These are phyloP conservation scores for Solanum tarapatanum DNA, from an alignment of 257 asterid species.

Conservation along the genomic window DNA sequence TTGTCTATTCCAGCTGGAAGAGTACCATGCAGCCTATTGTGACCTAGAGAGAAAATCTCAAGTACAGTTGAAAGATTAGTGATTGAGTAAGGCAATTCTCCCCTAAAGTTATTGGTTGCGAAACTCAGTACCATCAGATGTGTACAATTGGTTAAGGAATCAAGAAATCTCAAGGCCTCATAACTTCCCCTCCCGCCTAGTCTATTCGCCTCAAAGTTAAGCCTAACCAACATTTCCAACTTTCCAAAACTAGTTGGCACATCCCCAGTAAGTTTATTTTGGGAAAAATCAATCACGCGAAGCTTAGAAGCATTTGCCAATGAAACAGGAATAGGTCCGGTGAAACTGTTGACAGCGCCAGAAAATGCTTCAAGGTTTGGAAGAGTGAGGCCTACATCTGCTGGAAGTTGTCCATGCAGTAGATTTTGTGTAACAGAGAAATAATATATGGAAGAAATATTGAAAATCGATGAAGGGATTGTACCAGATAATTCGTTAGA, in stretches of 20 bases:
- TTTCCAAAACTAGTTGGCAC: constrained; percentile 5
- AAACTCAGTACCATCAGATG: constrained; percentile 10
- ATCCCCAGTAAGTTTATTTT: constrained; percentile 4
- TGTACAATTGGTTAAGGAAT: constrained; percentile 13
- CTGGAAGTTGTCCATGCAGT: constrained; percentile 10
- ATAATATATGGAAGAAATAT: constrained; percentile 1
- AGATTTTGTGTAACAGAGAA: constrained; percentile 1
- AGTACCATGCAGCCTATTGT: constrained; percentile 9
- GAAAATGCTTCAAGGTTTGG: constrained; percentile 7
- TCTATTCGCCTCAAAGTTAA: constrained; percentile 4
- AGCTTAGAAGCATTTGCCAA: constrained; percentile 15
- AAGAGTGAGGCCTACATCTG: constrained; percentile 10
- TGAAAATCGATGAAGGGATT: constrained; percentile 9
- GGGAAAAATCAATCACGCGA: constrained; percentile 2
- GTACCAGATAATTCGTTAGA: constrained; percentile 7
- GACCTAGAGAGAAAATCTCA: background rate
- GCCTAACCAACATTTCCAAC: background rate
- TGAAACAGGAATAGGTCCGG: constrained; percentile 20
- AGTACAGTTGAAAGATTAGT: constrained; percentile 14
- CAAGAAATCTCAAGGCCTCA: constrained; percentile 1
- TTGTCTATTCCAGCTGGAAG: constrained; percentile 8
- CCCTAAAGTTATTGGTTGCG: background rate
- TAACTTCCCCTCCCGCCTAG: constrained; percentile 7
- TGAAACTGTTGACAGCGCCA: constrained; percentile 11
- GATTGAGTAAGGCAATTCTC: constrained; percentile 12